Base-by-base conservation (phyloP, 1,139 yeast genomes). In the Lodderomyces beijingensis region DNA sequence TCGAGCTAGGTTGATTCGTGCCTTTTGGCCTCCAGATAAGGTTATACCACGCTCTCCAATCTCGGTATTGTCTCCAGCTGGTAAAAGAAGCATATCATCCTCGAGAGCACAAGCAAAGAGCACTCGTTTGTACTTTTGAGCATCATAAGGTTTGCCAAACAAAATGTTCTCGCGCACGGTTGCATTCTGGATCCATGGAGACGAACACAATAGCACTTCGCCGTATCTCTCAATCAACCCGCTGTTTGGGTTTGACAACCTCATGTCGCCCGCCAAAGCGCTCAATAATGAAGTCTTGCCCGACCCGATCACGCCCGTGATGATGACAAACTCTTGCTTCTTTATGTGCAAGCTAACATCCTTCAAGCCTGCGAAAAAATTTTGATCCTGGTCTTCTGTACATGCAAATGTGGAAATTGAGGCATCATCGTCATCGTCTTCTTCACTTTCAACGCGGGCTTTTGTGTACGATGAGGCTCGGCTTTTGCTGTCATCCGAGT, bases 101-200 rank as follows among this genome's bases (percentile, higher is more conserved):
- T 57, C 60, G 36, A 66, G 57, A 17, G 65, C 62, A 51, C 72
- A 66, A 4, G 70, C 66, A 35, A 47, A 39, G 6, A 66, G 35
- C 4, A 63, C 58, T 28, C 48, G 43, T 3, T 46, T 42, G 44
- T 66, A 66, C 30, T 45, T 50, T 0, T 33, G 44, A 1, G 49
- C 44, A 35, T 65, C 65, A 39, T 47, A 62, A 13, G 50, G 50
- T 26, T 51, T 46, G 9, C 72, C 71, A 43, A 66, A 66, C 23
- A 55, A 38, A 25, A 66, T 65, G 45, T 66, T 66, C 25, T 63
- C 64, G 31, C 65, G 52, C 14, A 66, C 62, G 16, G 71, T 62
- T n/a, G 71, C 55, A 41, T 65, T 66, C 49, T 66, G 72, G 34
- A 66, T 64, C 73, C 73, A 66, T 13, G 70, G 69, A 9, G 53